Conservation (phyloP, 2,329 filamentous ascomycete species). For the Incumbomyces delicatus region DNA sequence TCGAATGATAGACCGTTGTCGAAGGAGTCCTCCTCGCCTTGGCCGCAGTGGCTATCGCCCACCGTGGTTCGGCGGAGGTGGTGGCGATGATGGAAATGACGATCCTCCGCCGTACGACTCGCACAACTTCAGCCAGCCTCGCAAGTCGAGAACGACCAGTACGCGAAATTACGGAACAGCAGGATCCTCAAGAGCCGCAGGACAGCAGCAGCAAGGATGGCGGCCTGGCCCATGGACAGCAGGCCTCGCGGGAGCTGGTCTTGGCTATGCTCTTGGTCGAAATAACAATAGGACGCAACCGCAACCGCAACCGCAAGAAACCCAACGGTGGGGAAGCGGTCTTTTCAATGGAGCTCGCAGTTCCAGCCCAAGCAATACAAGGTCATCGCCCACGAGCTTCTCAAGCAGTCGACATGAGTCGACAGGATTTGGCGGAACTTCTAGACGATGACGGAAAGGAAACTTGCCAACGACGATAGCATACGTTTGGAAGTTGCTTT, state of each 20-base stretch:
- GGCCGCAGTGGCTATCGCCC: slow-evolving; percentile 23
- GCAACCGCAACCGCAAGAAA: slow-evolving; percentile 11
- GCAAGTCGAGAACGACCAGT: slow-evolving; percentile 25
- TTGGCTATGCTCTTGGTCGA: slow-evolving; percentile 30
- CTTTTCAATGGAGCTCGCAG: slow-evolving; percentile 24
- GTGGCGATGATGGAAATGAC: slow-evolving; percentile 28
- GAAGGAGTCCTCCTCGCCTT: slow-evolving; percentile 18
- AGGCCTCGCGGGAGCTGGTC: slow-evolving; percentile 31
- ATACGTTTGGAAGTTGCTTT: too few relatives aligned
- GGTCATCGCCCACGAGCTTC: slow-evolving; percentile 16
- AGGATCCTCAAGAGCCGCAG: not conserved
- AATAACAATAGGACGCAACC: slow-evolving; percentile 9
- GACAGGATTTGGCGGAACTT: slow-evolving; percentile 39
- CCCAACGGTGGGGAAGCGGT: slow-evolving; percentile 5
- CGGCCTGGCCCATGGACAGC: slow-evolving; percentile 41
- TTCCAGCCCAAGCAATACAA: slow-evolving; percentile 22
- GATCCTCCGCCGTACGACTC: slow-evolving; percentile 33
- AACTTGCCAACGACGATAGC: too few relatives aligned
- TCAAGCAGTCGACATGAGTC: slow-evolving; percentile 27
- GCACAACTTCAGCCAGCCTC: slow-evolving; percentile 31
- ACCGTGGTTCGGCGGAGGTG: slow-evolving; percentile 14
- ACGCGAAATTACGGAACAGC: slow-evolving; percentile 16
- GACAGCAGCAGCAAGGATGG: slow-evolving; percentile 26
- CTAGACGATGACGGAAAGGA: slow-evolving; percentile 24
- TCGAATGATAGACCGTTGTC: slow-evolving; percentile 21